Evolutionary conservation across 1,284 basidiomycete species (phyloP).

Genomic region (Violaceomyces palustris): DNA sequence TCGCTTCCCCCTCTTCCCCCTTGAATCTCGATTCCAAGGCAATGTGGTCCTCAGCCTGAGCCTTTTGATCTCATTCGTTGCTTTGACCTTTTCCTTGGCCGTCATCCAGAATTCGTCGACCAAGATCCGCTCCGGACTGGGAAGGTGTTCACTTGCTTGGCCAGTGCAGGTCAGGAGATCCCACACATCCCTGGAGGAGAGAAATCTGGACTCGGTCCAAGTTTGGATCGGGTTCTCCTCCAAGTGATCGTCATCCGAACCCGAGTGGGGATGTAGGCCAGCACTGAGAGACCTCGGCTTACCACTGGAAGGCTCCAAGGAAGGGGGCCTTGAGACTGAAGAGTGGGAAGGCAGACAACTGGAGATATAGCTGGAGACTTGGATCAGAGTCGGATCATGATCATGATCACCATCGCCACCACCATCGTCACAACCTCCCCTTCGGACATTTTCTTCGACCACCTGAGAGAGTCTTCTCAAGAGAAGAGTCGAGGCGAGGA

Average conservation of each 20-base stretch:
- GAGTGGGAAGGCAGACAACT: background rate
- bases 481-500: background rate
- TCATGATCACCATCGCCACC: too few species aligned
- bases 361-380: background rate
- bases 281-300: too few species aligned
- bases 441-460: background rate
- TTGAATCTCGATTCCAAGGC: constrained; percentile 7
- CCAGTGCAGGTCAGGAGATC: constrained; percentile 12
- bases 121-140: background rate
- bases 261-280: background rate
- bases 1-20: too few species aligned
- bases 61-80: constrained; percentile 14
- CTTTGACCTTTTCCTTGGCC: constrained; percentile 4
- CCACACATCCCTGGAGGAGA: constrained; percentile 16
- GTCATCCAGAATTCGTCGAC: constrained; percentile 25
- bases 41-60: background rate
- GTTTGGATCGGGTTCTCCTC: constrained; percentile 10
- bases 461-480: background rate
- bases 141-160: background rate
- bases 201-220: constrained; percentile 10
- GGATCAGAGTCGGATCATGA: too few species aligned
- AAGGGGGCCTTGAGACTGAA: background rate
- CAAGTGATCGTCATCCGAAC: constrained; percentile 6
- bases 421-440: background rate
- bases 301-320: too few species aligned